Conservation (phyloP, 495 filamentous ascomycete species). For the Trichoderma erinaceum region DNA sequence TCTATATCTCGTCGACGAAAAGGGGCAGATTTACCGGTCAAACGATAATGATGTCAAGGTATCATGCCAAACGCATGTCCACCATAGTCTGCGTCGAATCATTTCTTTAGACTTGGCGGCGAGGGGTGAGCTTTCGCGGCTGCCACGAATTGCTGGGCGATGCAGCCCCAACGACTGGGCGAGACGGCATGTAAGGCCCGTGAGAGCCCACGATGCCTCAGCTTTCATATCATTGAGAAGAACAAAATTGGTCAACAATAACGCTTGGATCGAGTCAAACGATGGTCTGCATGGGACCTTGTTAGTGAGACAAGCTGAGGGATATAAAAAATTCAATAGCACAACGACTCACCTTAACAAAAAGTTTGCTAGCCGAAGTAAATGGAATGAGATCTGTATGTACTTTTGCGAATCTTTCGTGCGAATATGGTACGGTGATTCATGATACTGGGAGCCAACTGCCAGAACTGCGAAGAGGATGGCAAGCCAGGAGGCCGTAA, state of each 20-base stretch:
- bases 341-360: conserved; percentile 34
- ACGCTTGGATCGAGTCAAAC: conserved; percentile 51
- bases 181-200: conserved; percentile 49
- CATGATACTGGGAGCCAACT: conserved; percentile 75
- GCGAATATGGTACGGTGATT: conserved; percentile 53
- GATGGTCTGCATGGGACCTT: conserved; percentile 36
- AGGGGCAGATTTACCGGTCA: conserved; percentile 35
- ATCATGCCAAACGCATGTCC: conserved; percentile 53
- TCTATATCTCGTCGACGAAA: neutral
- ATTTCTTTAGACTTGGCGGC: conserved; percentile 38
- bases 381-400: conserved; percentile 53
- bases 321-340: neutral
- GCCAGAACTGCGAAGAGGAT: conserved; percentile 74
- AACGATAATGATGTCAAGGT: conserved; percentile 50
- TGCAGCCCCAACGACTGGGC: conserved; percentile 51
- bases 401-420: conserved; percentile 47
- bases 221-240: conserved; percentile 55
- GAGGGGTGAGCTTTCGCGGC: conserved; percentile 27
- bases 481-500: conserved; percentile 62
- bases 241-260: conserved; percentile 49
- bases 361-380: conserved; percentile 48
- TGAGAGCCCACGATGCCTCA: conserved; percentile 51
- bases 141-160: conserved; percentile 34
- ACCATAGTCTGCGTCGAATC: conserved; percentile 43
- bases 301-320: conserved; percentile 1